These are phyloP conservation scores for Saccharomyces pastorianus DNA, from an alignment of 1,139 yeast genomes.

Conservation along the genomic window DNA sequence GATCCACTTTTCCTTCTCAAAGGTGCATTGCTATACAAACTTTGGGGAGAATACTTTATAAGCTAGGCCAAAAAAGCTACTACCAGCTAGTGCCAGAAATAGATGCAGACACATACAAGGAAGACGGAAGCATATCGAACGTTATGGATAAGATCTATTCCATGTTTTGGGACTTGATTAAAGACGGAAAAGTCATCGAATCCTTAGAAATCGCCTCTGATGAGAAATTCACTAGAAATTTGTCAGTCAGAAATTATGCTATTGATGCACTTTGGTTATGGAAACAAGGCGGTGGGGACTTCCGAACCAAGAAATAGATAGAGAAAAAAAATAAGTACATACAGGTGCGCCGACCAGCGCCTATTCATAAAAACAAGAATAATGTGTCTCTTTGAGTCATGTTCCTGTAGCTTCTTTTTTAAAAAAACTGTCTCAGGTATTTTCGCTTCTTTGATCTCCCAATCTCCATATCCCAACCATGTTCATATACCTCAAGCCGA, in stretches of 20 bases:
- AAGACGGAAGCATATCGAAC: slow-evolving; percentile 34
- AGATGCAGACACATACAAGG: slow-evolving; percentile 35
- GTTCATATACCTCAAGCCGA: background rate
- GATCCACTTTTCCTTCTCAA: slow-evolving; percentile 79
- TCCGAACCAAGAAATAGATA: slow-evolving; percentile 12
- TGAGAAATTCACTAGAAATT: slow-evolving; percentile 53
- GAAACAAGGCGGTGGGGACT: slow-evolving; percentile 67
- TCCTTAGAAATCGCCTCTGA: slow-evolving; percentile 67
- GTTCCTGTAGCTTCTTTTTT: background rate
- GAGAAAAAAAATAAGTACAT: background rate
- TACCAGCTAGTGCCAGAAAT: slow-evolving; percentile 41
- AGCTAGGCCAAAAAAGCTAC: slow-evolving; percentile 56
- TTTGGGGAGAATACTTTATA: slow-evolving; percentile 77
- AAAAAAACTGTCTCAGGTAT: background rate
- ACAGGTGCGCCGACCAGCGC: slow-evolving; percentile 6
- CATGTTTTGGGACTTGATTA: slow-evolving; percentile 66
- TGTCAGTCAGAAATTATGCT: slow-evolving; percentile 79
- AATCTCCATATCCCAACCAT: background rate
- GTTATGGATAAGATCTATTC: slow-evolving; percentile 36
- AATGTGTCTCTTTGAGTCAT: background rate
- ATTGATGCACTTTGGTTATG: slow-evolving; percentile 92
- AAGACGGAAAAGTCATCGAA: slow-evolving; percentile 59
- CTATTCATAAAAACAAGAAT: slow-evolving; percentile 6
- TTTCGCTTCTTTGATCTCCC: background rate
- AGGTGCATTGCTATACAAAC: slow-evolving; percentile 80